Evolutionary conservation across 1,284 basidiomycete genomes (phyloP).

Genomic region (Melampsora larici-populina): DNA sequence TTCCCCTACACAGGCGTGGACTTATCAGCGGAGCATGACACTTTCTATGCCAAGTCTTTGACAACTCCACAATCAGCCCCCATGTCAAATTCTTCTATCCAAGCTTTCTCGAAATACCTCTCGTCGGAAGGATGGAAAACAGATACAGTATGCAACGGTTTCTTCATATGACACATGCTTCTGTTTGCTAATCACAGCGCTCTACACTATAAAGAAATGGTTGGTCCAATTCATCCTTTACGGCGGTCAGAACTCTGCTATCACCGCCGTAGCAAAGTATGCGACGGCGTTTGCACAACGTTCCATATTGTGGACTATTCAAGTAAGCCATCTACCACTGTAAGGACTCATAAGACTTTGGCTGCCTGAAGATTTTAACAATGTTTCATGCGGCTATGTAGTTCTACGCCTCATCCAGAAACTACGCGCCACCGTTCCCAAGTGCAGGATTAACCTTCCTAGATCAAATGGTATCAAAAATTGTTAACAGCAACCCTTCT

Average conservation of each 20-base stretch:
- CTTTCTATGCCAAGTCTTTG: conserved; percentile 48
- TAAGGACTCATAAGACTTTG: no score
- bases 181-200: no score
- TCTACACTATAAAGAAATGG: conserved; percentile 5
- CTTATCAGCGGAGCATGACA: no score
- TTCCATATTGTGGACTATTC: conserved; percentile 1
- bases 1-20: no score
- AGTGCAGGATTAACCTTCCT: conserved; percentile 2
- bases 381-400: no score
- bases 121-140: conserved; percentile 43
- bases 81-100: conserved; percentile 44
- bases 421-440: conserved; percentile 14
- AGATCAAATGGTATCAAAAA: conserved; percentile 19
- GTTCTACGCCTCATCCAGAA: conserved; percentile 23
- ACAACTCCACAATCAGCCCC: conserved; percentile 46
- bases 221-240: conserved; percentile 28
- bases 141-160: conserved; percentile 22
- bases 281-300: conserved; percentile 38
- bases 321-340: background rate
- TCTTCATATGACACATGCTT: no score
- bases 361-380: no score
- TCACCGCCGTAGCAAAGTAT: no score
- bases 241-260: no score
- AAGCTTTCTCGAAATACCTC: no score
- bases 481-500: conserved; percentile 14